Percentiles rank a stretch among this genome's conserved stretches.
Conservation (phyloP, 83 land plant genomes). For the Thuja plicata region DNA sequence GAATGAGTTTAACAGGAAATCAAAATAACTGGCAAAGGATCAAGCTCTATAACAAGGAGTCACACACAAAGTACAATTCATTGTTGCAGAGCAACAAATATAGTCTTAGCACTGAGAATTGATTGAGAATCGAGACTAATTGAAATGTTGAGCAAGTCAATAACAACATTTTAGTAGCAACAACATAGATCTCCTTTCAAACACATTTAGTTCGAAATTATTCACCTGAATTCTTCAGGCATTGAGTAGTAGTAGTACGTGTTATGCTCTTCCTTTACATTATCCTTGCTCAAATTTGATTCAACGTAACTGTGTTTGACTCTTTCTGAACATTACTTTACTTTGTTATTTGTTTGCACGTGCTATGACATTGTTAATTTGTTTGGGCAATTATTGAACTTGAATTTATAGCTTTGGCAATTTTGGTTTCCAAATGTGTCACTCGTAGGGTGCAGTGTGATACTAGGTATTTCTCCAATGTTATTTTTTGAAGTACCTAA, state of each 20-base stretch:
- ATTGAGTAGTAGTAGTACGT: not conserved
- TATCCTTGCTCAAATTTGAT: not conserved
- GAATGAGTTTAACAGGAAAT: not conserved
- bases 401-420: too few species aligned
- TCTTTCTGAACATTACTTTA: not conserved
- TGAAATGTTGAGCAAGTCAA: not conserved
- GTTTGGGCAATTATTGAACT: not conserved
- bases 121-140: not conserved
- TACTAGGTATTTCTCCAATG: too few species aligned
- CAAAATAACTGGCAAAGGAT: not conserved
- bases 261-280: not conserved
- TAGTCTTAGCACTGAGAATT: not conserved
- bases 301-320: not conserved
- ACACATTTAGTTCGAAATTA: not conserved
- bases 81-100: not conserved
- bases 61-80: not conserved
- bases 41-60: not conserved
- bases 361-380: not conserved
- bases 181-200: not conserved
- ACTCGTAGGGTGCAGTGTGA: too few species aligned
- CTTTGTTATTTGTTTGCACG: not conserved
- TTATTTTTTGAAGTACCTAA: not conserved
- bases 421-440: too few species aligned
- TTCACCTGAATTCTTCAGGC: not conserved
- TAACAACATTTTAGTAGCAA: not conserved